phyloP scores from a whole-genome alignment of 495 filamentous ascomycete genomes.

The Tuber magnatum region DNA sequence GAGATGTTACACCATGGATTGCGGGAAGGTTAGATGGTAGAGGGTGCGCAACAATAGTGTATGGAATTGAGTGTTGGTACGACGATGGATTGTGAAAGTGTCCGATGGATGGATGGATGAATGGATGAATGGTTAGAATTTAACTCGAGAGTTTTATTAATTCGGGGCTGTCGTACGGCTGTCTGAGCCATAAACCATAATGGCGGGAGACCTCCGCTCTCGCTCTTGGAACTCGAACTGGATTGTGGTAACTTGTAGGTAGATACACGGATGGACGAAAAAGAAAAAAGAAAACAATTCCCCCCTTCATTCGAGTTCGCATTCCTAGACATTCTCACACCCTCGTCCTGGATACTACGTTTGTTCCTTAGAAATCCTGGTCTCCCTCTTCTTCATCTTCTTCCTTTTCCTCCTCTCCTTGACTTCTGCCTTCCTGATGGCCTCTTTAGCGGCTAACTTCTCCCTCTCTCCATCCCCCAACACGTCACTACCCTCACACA shows the following conservation, averaged over 20 bases:
- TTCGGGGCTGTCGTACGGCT: background rate
- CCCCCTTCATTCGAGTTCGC: background rate
- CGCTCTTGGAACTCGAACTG: background rate
- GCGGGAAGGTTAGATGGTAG: background rate
- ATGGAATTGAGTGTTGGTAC: background rate
- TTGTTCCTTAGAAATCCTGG: background rate
- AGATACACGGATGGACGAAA: background rate
- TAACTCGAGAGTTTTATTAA: background rate
- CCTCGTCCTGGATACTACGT: background rate
- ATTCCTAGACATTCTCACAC: slow-evolving; percentile 46
- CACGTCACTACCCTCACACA: slow-evolving; percentile 79
- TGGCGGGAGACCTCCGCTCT: background rate
- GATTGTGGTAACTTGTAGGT: background rate
- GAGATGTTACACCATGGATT: background rate
- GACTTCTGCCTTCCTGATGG: slow-evolving; percentile 42
- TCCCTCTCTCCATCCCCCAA: slow-evolving; percentile 52
- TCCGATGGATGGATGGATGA: background rate
- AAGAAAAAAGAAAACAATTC: slow-evolving; percentile 19
- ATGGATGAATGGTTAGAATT: background rate
- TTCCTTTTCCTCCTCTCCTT: slow-evolving; percentile 51
- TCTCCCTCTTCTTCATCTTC: slow-evolving; percentile 54
- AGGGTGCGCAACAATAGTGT: background rate
- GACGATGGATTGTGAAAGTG: background rate
- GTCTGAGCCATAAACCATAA: background rate
- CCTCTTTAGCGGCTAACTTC: slow-evolving; percentile 41